These are phyloP conservation scores for Populus hybrid DNA, from an alignment of 441 rosid genomes.

Conservation along the genomic window DNA sequence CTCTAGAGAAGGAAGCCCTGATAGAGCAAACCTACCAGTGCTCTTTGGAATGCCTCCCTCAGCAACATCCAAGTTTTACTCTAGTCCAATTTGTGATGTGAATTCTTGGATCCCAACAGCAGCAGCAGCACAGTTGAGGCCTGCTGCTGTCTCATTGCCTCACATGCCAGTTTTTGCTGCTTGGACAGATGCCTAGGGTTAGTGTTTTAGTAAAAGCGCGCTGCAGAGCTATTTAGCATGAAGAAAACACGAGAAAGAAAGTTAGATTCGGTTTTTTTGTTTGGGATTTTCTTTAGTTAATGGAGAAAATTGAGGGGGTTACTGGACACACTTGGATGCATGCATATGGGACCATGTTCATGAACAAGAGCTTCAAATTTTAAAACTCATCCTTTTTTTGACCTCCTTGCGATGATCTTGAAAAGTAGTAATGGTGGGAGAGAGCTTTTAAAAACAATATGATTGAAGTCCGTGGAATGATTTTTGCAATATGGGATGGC, in stretches of 20 bases:
- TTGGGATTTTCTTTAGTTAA: slow-evolving; percentile 12
- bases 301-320: slow-evolving; percentile 21
- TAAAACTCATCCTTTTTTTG: slow-evolving; percentile 27
- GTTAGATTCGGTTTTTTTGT: slow-evolving; percentile 25
- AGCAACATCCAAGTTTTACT: slow-evolving; percentile 45
- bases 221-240: slow-evolving; percentile 30
- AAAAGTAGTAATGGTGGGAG: slow-evolving; percentile 17
- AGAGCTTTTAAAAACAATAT: slow-evolving; percentile 33
- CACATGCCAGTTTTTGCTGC: slow-evolving; percentile 86
- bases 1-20: slow-evolving; percentile 62
- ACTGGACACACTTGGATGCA: slow-evolving; percentile 23
- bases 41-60: slow-evolving; percentile 53
- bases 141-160: slow-evolving; percentile 54
- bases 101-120: slow-evolving; percentile 60
- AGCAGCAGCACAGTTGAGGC: slow-evolving; percentile 40
- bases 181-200: slow-evolving; percentile 77
- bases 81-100: slow-evolving; percentile 33
- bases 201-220: slow-evolving; percentile 5
- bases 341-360: slow-evolving; percentile 20
- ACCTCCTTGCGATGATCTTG: slow-evolving; percentile 26
- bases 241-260: slow-evolving; percentile 16
- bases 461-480: slow-evolving; percentile 52
- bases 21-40: slow-evolving; percentile 47
- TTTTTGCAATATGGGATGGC: slow-evolving; percentile 40
- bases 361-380: slow-evolving; percentile 39